Base-by-base conservation (phyloP, 306 rosid genomes). In the Amphicarpaea edgeworthii region DNA sequence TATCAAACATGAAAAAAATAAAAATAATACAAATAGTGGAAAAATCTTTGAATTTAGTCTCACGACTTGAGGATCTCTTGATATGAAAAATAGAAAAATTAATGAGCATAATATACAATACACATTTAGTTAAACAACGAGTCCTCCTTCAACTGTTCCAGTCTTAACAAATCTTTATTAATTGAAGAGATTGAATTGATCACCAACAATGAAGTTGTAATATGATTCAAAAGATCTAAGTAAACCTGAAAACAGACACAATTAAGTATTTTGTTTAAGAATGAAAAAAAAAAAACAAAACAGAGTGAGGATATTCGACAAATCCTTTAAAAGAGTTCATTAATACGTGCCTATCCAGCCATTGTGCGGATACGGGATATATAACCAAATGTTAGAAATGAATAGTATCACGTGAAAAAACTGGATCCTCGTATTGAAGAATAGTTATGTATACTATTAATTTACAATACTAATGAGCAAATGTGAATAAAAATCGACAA, bases 211-310 rank as follows among this genome's bases (percentile, higher is more conserved):
- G 50, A 34, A 20, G 37, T 37, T 12, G 16, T 41, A 24, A 26
- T 28, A 57, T n/a, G 57, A 58, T 72, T 55, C 28, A 57, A 41
- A 10, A 41, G 38, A 71, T 50, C 54, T 34, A 34, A 34, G 40
- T 5, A 34, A 34, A 34, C 9, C 9, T 34, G 40, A 34, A 34
- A 34, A 7, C 9, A 6, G 8, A 47, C 6, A 2, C 15, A 7
- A 23, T 19, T 21, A 19, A 9, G 23, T 53, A 9, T 19, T 53
- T 53, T 53, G 21, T 53, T 23, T 21, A 7, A 21, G 3, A 19
- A 54, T 54, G 47, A 42, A 6, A 8, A 54, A 10, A 54, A 21
- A 10, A 28, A 28, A 1, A 28, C n/a, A n/a, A n/a, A n/a, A n/a
- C n/a, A n/a, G n/a, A n/a, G n/a, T n/a, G n/a, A 28, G 28, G 45